Percentiles rank a stretch among this genome's conserved stretches.
phyloP scores from a whole-genome alignment of 345 rosid species.

The Eucalyptus tenuipes region DNA sequence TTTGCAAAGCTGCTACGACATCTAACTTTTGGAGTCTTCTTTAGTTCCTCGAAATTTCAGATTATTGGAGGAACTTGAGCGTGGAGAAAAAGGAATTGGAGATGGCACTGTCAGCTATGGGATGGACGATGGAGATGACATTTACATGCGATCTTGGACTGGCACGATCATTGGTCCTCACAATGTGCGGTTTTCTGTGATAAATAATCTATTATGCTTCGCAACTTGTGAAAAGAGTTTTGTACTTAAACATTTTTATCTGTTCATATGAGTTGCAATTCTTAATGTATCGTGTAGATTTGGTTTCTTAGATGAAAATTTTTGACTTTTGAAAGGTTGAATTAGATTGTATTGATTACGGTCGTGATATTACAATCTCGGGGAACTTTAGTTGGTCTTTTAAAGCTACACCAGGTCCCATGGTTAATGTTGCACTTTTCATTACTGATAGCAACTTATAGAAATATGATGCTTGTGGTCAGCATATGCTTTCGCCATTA shows the following conservation, averaged over 20 bases:
- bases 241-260: background rate
- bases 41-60: conserved; percentile 1
- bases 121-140: background rate
- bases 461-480: background rate
- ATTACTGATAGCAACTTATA: background rate
- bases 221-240: background rate
- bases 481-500: background rate
- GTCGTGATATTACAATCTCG: background rate
- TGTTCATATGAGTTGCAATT: background rate
- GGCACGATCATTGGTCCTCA: conserved; percentile 1
- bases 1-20: background rate
- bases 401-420: background rate
- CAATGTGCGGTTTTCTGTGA: background rate
- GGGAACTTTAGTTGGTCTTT: background rate
- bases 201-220: background rate
- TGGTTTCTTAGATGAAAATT: background rate
- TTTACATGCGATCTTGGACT: conserved; percentile 2
- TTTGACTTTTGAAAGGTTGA: background rate
- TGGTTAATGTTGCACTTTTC: background rate
- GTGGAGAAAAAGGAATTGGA: conserved; percentile 1
- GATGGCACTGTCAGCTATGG: conserved; percentile 1
- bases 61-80: conserved; percentile 1
- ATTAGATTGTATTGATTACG: background rate
- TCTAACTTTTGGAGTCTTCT: background rate
- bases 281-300: background rate